A percentile compares a stretch with the other conserved stretches of the same genome.
Evolutionary conservation across 2,329 filamentous ascomycete species (phyloP).

Genomic region (Geosmithia flava): DNA sequence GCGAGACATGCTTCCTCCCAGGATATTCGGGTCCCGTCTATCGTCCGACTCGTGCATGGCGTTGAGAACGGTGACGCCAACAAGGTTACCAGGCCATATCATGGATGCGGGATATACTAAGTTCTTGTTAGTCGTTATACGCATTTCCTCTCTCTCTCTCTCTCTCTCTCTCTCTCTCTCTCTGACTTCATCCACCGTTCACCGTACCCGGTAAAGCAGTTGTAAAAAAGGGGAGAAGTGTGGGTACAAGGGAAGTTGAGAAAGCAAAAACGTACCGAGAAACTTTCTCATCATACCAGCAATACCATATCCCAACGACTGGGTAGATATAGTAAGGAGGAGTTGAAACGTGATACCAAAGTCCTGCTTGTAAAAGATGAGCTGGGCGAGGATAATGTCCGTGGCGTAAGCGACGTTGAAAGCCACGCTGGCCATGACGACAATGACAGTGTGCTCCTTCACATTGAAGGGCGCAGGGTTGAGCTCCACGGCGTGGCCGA

Average conservation of each 20-base stretch:
- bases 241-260: background rate
- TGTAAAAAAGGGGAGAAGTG: too few species aligned
- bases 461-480: conserved; percentile 59
- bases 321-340: conserved; percentile 54
- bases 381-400: conserved; percentile 60
- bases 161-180: too few species aligned
- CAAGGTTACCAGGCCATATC: conserved; percentile 62
- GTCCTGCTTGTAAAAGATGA: conserved; percentile 58
- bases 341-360: conserved; percentile 57
- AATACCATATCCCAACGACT: conserved; percentile 57
- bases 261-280: conserved; percentile 28
- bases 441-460: conserved; percentile 58
- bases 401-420: conserved; percentile 62
- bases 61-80: conserved; percentile 55
- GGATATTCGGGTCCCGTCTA: conserved; percentile 32
- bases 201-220: too few species aligned
- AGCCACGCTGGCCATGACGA: conserved; percentile 59
- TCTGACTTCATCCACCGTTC: too few species aligned
- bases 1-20: conserved; percentile 54
- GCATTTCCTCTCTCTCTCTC: too few species aligned
- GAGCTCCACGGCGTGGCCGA: conserved; percentile 32
- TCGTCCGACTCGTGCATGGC: conserved; percentile 56
- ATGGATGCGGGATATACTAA: conserved; percentile 53
- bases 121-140: conserved; percentile 3
- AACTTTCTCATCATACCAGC: conserved; percentile 56